Conservation (phyloP, 2,329 filamentous ascomycete species). For the Colletotrichum caudatum region DNA sequence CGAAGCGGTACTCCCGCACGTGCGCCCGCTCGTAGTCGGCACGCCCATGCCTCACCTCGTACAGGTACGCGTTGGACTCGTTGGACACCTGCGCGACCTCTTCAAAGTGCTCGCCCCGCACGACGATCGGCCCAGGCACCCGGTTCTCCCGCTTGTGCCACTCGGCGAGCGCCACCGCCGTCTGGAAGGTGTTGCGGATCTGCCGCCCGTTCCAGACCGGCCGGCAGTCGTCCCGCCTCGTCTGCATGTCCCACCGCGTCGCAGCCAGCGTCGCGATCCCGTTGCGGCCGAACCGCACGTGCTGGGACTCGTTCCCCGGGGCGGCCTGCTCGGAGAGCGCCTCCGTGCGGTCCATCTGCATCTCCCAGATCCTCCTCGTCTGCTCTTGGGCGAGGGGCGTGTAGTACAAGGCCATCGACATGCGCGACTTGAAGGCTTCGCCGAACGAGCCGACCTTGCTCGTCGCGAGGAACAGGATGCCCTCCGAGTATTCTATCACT, state of each 20-base stretch:
- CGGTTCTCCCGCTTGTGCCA: constrained; percentile 43
- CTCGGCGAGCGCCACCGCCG: constrained; percentile 59
- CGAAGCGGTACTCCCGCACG: neutral
- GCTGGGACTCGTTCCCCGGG: constrained; percentile 52
- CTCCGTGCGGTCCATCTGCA: constrained; percentile 49
- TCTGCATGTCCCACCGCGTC: constrained; percentile 54
- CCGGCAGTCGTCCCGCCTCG: constrained; percentile 57
- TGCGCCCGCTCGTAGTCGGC: neutral
- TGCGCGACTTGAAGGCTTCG: constrained; percentile 61
- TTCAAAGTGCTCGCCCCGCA: constrained; percentile 42
- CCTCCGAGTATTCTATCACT: constrained; percentile 63
- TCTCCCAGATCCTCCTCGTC: constrained; percentile 57
- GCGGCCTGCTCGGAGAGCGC: constrained; percentile 41
- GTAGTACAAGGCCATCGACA: constrained; percentile 56
- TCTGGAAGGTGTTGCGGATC: constrained; percentile 59
- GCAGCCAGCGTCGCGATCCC: constrained; percentile 50
- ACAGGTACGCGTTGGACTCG: constrained; percentile 43
- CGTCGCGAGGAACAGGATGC: constrained; percentile 63
- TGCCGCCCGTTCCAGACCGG: constrained; percentile 56
- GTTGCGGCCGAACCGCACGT: constrained; percentile 49
- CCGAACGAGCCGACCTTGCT: constrained; percentile 63
- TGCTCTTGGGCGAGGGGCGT: constrained; percentile 54
- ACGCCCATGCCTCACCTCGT: constrained; percentile 12
- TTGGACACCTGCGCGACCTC: constrained; percentile 41
- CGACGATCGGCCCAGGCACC: constrained; percentile 33